Base-by-base conservation (phyloP, 768 basidiomycete genomes). In the Sporobolomyces phaffii region DNA sequence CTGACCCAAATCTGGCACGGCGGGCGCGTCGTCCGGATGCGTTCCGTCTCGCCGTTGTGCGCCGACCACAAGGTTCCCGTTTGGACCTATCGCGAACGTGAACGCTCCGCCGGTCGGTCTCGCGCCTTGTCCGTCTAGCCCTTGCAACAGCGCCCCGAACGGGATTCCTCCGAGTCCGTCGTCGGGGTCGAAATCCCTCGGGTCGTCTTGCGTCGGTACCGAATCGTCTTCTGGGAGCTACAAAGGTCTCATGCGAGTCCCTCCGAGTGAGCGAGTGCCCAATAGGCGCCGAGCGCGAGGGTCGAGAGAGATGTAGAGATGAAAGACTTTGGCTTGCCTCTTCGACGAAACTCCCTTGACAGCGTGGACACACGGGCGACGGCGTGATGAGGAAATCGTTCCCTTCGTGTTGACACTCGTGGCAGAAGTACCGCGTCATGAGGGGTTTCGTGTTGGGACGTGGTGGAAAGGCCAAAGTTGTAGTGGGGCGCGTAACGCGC, bases 181-280 rank as follows among this genome's bases (percentile, higher is more conserved):
- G 41, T 58, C 64, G n/a, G 63, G 64, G 38, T 70, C 68, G 38
- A 70, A 70, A 41, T 62, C 57, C 49, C 68, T 53, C 18, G 68
- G 68, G 41, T 70, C 68, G 50, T 70, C 68, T 14, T 15, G n/a
- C 24, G 38, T 15, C 8, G 54, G 40, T 41, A n/a, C 56, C 13
- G 9, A 24, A n/a, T 38, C 63, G 54, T 64, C 63, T 26, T 51
- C 33, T 49, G 59, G 33, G 20, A 60, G 26, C 47, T 50, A 40
- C 10, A 18, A 38, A 18, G 34, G 9, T 17, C 50, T 31, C 15
- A 33, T 29, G 29, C 14, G 20, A 17, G 29, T 10, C 13, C 8
- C 40, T 20, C 10, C 20, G 20, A 45, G 44, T 33, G 11, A 13
- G 17, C 10, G 13, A 20, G 10, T 20, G 26, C 31, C 24, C 18